Conservation (phyloP, 768 basidiomycete species). For the Phaeolepiota aurea region DNA sequence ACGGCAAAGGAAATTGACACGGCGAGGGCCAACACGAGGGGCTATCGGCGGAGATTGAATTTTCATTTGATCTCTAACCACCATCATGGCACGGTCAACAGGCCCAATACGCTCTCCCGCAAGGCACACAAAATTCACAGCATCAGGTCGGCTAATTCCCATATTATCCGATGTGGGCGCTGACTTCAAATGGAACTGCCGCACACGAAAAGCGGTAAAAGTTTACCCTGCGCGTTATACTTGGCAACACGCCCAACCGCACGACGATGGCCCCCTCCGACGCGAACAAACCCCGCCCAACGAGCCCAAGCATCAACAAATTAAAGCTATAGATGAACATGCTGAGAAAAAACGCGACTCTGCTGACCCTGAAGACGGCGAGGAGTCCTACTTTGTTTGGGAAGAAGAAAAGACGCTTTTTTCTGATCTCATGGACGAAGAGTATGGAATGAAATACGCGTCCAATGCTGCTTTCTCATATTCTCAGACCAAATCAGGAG, state of each 20-base stretch:
- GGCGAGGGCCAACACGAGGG: background rate
- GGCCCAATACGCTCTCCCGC: constrained; percentile 5
- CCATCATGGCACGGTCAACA: constrained; percentile 9
- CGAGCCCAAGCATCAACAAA: too few species aligned
- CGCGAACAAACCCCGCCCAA: too few species aligned
- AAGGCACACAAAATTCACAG: background rate
- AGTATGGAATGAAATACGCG: constrained; percentile 15
- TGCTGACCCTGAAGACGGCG: constrained; percentile 19
- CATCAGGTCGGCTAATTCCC: background rate
- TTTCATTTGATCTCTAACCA: constrained; percentile 7
- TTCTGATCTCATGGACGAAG: constrained; percentile 37
- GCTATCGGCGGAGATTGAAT: constrained; percentile 37
- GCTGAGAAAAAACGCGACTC: constrained; percentile 13
- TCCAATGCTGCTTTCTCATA: background rate
- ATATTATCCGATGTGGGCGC: too few species aligned
- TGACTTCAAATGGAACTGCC: too few species aligned
- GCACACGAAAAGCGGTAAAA: too few species aligned
- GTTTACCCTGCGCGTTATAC: background rate
- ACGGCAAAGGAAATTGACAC: constrained; percentile 7
- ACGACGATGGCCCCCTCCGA: background rate
- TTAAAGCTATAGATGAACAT: too few species aligned
- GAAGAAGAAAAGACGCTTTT: constrained; percentile 45
- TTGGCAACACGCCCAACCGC: background rate
- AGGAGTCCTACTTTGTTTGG: constrained; percentile 32
- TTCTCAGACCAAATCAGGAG: constrained; percentile 15